Conservation (phyloP, 2,329 filamentous ascomycete species). For the Sarocladium strictum region DNA sequence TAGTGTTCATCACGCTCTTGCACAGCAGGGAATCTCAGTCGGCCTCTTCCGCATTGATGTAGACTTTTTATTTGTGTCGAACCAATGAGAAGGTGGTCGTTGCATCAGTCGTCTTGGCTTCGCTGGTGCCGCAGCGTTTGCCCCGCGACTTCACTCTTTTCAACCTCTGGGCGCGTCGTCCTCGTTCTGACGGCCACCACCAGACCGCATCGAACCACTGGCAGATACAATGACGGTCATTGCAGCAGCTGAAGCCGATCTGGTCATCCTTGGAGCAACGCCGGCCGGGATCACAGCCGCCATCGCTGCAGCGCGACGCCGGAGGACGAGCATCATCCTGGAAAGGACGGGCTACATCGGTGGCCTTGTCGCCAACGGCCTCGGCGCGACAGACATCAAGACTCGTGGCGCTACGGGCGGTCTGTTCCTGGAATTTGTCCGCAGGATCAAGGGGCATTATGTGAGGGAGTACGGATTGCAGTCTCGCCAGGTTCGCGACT, state of each 20-base stretch:
- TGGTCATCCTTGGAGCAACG: not conserved
- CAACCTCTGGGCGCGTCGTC: too few species aligned
- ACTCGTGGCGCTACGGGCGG: constrained; percentile 6
- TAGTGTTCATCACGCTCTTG: too few species aligned
- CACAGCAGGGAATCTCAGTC: too few species aligned
- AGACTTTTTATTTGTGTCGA: too few species aligned
- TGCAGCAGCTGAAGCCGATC: not conserved
- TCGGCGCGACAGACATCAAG: constrained; percentile 6
- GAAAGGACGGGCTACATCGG: constrained; percentile 1
- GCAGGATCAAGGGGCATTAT: not conserved
- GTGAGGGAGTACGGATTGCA: not conserved
- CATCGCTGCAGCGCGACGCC: constrained; percentile 1
- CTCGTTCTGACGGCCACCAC: too few species aligned
- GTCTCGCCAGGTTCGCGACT: constrained; percentile 3
- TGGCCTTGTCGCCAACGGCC: not conserved
- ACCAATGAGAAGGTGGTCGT: too few species aligned
- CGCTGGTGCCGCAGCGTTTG: too few species aligned
- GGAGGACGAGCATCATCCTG: constrained; percentile 4
- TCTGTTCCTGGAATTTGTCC: constrained; percentile 5
- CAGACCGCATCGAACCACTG: too few species aligned
- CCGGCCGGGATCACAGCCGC: constrained; percentile 2
- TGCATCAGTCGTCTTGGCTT: too few species aligned
- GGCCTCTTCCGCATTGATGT: too few species aligned
- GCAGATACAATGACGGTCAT: not conserved
- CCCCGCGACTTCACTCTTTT: too few species aligned